These are phyloP conservation scores for Panus rudis DNA, from an alignment of 768 basidiomycete genomes.

Conservation along the genomic window DNA sequence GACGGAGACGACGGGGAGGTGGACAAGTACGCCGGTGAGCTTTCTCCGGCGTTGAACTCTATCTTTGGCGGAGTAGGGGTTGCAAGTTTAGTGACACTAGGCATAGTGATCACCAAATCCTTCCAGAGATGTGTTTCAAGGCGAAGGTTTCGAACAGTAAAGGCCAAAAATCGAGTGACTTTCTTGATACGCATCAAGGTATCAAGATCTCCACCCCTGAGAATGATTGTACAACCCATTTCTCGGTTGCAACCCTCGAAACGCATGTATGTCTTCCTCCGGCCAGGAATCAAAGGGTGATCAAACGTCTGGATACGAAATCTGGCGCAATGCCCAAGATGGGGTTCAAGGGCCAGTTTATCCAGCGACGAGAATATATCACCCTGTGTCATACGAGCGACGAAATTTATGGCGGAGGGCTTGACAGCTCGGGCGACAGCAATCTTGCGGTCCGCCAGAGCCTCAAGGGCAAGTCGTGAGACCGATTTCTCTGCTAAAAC, in stretches of 20 bases:
- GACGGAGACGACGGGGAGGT: background rate
- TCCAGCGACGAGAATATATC: constrained; percentile 96
- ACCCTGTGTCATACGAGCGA: constrained; percentile 91
- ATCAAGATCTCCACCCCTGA: constrained; percentile 81
- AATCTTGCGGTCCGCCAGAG: constrained; percentile 77
- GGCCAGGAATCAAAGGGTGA: constrained; percentile 88
- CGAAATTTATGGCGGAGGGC: constrained; percentile 75
- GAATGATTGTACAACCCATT: constrained; percentile 89
- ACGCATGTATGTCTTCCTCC: constrained; percentile 93
- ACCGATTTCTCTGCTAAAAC: constrained; percentile 90
- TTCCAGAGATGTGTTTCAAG: constrained; percentile 94
- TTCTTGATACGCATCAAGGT: constrained; percentile 83
- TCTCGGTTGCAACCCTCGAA: constrained; percentile 94
- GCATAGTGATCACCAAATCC: constrained; percentile 74
- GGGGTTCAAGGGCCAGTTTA: constrained; percentile 82
- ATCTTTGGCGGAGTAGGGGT: constrained; percentile 36
- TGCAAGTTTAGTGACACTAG: constrained; percentile 58
- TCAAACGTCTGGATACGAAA: constrained; percentile 93
- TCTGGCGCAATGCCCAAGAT: constrained; percentile 78
- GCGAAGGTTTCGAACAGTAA: constrained; percentile 90
- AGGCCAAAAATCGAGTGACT: constrained; percentile 85
- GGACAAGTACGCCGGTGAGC: background rate
- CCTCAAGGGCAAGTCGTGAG: constrained; percentile 83
- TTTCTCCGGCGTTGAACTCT: background rate
- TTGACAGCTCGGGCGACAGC: constrained; percentile 90